These are phyloP conservation scores for Fagopyrum esculentum DNA, from an alignment of 148 eudicot genomes.

Conservation along the genomic window DNA sequence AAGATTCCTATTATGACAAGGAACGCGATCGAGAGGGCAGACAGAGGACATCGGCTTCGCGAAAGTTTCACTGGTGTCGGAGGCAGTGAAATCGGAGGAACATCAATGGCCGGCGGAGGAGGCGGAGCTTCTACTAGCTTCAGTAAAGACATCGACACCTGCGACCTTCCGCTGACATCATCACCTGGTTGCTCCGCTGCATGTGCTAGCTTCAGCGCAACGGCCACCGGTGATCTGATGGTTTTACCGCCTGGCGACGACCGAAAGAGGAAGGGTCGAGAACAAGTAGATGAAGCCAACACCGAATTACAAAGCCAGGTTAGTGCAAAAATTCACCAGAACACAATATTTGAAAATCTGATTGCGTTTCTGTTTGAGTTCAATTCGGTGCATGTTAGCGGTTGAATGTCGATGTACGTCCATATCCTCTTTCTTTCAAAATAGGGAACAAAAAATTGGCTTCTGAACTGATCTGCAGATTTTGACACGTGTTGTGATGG, in stretches of 20 bases:
- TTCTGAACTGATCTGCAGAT: neutral
- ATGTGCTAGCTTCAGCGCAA: conserved; percentile 21
- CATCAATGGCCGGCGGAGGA: conserved; percentile 8
- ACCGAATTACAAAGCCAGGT: conserved; percentile 42
- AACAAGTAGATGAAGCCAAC: conserved; percentile 24
- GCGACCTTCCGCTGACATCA: conserved; percentile 31
- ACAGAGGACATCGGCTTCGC: conserved; percentile 10
- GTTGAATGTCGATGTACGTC: neutral
- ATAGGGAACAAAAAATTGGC: neutral
- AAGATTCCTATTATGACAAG: conserved; percentile 11
- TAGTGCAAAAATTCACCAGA: neutral
- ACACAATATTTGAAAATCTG: conserved; percentile 15
- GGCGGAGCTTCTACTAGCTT: neutral
- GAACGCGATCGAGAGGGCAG: conserved; percentile 21
- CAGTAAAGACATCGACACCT: conserved; percentile 28
- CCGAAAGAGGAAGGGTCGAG: conserved; percentile 48
- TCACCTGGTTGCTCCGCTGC: conserved; percentile 37
- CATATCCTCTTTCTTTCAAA: neutral
- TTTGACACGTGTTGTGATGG: neutral
- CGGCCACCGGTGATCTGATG: neutral
- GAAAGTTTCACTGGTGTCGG: conserved; percentile 4
- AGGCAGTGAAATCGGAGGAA: conserved; percentile 15
- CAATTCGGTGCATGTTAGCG: conserved; percentile 9
- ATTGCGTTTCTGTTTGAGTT: neutral
- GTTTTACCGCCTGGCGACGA: conserved; percentile 15